phyloP scores from a whole-genome alignment of 345 rosid species.

The Heritiera fomes region DNA sequence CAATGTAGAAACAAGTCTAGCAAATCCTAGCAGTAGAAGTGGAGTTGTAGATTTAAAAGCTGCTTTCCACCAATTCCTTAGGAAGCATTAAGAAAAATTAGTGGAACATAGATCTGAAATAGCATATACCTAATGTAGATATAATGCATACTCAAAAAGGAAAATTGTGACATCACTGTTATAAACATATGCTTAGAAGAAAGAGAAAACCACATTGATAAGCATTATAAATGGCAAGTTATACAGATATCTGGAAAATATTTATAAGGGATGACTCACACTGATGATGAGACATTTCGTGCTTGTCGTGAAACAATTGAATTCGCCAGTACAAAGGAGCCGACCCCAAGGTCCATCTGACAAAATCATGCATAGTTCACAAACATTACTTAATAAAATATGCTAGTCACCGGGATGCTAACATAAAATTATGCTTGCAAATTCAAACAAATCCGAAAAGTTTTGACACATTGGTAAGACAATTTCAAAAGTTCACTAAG shows the following conservation, averaged over 20 bases:
- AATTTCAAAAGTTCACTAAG: conserved; percentile 2
- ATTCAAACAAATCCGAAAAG: background rate
- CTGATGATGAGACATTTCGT: conserved; percentile 51
- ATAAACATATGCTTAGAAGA: background rate
- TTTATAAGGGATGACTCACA: conserved; percentile 40
- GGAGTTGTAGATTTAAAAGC: conserved; percentile 61
- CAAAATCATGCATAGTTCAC: conserved; percentile 17
- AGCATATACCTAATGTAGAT: background rate
- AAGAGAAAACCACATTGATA: background rate
- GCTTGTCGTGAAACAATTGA: conserved; percentile 86
- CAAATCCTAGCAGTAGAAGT: conserved; percentile 68
- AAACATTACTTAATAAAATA: conserved; percentile 5
- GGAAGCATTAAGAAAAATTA: conserved; percentile 10
- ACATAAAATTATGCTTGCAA: background rate
- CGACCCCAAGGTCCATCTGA: conserved; percentile 98
- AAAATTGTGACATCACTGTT: background rate
- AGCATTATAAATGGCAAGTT: background rate
- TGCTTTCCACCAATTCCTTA: conserved; percentile 68
- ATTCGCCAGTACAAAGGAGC: conserved; percentile 79
- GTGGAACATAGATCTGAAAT: background rate
- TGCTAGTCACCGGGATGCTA: background rate
- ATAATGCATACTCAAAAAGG: background rate
- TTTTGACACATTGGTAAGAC: background rate
- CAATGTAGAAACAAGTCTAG: conserved; percentile 64
- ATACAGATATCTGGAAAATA: conserved; percentile 5